These are phyloP conservation scores for Lactifluus piperatus DNA, from an alignment of 768 basidiomycete species.

Conservation along the genomic window DNA sequence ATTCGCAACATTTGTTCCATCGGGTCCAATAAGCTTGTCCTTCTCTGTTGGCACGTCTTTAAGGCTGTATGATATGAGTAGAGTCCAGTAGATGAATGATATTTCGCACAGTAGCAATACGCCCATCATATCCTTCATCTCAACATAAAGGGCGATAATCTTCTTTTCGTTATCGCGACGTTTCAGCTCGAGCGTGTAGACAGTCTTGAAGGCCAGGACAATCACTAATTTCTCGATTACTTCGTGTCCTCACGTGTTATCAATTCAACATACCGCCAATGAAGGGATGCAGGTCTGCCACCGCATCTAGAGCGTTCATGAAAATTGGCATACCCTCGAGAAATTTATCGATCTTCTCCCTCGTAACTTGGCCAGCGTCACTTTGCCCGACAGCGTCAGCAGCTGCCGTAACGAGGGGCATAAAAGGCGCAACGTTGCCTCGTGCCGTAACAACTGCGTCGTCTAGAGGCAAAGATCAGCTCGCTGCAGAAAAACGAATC, in stretches of 20 bases:
- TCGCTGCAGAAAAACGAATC: not conserved
- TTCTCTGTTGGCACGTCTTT: constrained; percentile 24
- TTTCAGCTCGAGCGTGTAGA: constrained; percentile 39
- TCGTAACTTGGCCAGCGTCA: not conserved
- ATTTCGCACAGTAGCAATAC: constrained; percentile 6
- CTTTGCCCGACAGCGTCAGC: not conserved
- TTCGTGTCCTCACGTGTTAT: not conserved
- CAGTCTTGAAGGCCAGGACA: constrained; percentile 41
- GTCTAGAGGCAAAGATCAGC: not conserved
- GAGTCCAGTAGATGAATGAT: not conserved
- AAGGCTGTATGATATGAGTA: constrained; percentile 24
- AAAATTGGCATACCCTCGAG: constrained; percentile 24
- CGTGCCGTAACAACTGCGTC: not conserved
- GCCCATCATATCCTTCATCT: constrained; percentile 44
- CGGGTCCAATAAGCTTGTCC: constrained; percentile 24
- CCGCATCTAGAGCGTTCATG: constrained; percentile 25
- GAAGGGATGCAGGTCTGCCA: constrained; percentile 26
- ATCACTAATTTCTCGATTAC: constrained; percentile 27
- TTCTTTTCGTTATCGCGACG: constrained; percentile 45
- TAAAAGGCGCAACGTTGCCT: not conserved
- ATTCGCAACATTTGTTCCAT: constrained; percentile 29
- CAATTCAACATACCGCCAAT: constrained; percentile 20
- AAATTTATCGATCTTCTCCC: constrained; percentile 22
- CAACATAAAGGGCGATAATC: constrained; percentile 36
- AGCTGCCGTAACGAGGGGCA: not conserved